Conservation (phyloP, 2,329 filamentous ascomycete genomes). For the Clarireedia monteithiana region DNA sequence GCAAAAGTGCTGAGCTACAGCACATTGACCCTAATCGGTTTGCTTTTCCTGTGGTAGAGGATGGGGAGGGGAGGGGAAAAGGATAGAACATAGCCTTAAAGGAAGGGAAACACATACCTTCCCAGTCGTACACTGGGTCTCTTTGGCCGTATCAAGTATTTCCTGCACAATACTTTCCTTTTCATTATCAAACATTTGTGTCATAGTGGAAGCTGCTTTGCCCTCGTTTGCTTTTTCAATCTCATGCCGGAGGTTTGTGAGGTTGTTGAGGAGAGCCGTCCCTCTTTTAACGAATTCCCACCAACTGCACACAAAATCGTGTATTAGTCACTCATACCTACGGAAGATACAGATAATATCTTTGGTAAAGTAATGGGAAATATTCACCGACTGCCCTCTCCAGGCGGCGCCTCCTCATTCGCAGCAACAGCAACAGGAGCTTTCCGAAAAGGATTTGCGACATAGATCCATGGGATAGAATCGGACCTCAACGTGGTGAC, state of each 20-base stretch:
- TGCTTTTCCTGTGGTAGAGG: conserved; percentile 36
- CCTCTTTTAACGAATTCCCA: conserved; percentile 16
- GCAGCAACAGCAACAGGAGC: conserved; percentile 19
- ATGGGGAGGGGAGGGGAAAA: conserved; percentile 50
- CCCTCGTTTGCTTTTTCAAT: conserved; percentile 38
- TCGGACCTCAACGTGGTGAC: conserved; percentile 42
- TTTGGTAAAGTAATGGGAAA: background rate
- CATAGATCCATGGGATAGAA: conserved; percentile 62
- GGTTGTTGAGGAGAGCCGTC: conserved; percentile 27
- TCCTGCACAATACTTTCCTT: conserved; percentile 42
- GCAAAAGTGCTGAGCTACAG: too few species aligned
- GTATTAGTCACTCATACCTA: background rate
- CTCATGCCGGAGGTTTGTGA: conserved; percentile 34
- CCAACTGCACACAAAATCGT: background rate
- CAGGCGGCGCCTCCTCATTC: conserved; percentile 19
- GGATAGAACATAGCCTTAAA: conserved; percentile 50
- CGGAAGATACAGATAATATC: background rate
- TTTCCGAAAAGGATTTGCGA: conserved; percentile 51
- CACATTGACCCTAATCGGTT: too few species aligned
- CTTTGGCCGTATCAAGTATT: conserved; percentile 53
- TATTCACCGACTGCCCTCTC: conserved; percentile 17
- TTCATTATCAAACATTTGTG: conserved; percentile 16
- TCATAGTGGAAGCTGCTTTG: conserved; percentile 14
- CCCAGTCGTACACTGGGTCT: conserved; percentile 51
- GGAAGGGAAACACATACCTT: conserved; percentile 44